These are phyloP conservation scores for Chlorociboria aeruginascens DNA, from an alignment of 495 filamentous ascomycete species.

Conservation along the genomic window DNA sequence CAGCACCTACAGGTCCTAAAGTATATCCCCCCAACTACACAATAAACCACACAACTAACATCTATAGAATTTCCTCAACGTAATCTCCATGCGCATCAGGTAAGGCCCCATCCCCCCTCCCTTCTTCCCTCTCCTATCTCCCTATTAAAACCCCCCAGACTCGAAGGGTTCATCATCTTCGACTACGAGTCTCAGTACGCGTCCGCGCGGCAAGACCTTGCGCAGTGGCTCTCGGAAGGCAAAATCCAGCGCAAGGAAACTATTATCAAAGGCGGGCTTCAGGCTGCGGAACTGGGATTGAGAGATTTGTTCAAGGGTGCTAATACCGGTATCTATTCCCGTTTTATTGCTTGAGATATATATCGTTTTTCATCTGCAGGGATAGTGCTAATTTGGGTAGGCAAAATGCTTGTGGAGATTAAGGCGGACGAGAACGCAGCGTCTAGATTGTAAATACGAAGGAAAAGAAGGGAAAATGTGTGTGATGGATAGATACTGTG, in stretches of 20 bases:
- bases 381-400: background rate
- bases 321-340: background rate
- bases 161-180: constrained; percentile 1
- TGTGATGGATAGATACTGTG: too few relatives aligned
- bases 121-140: background rate
- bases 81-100: constrained; percentile 27
- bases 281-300: background rate
- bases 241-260: constrained; percentile 2
- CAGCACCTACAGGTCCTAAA: background rate
- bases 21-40: background rate
- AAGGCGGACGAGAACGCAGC: background rate
- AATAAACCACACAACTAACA: background rate
- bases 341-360: background rate
- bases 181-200: background rate
- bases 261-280: background rate
- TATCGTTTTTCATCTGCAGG: background rate
- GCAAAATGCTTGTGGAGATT: constrained; percentile 16
- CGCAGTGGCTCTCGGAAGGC: constrained; percentile 1
- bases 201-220: background rate
- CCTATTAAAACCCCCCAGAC: background rate
- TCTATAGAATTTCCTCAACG: constrained; percentile 27
- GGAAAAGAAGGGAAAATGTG: too few relatives aligned
- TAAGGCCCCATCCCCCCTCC: too few relatives aligned
- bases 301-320: background rate
- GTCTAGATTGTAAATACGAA: too few relatives aligned